Base-by-base conservation (phyloP, 495 filamentous ascomycete species). In the Penicillium roqueforti region DNA sequence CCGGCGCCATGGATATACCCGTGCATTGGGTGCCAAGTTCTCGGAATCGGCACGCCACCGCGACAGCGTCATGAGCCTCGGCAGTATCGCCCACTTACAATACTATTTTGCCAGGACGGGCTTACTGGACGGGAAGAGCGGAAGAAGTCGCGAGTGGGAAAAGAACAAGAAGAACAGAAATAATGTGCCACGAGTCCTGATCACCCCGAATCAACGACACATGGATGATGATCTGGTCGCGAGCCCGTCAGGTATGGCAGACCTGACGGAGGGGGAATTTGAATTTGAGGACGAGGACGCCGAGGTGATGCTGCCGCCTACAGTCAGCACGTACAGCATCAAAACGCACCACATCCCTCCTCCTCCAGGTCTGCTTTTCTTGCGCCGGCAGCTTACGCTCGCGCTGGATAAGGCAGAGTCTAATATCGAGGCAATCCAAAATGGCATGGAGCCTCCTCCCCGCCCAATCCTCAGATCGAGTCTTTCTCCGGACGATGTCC, bases 21-120 rank as follows among this genome's bases (percentile, higher is more conserved):
- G 93, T 47, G 91, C 95, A 0, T 88, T 92, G 68, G 89, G 86
- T 25, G 96, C 88, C 31, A 82, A 89, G 60, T 98, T 98, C 68
- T 87, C 93, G 10, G 86, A 86, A 26, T 97, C 93, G 31, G 93
- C 93, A 47, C 83, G 83, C 57, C 87, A 89, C 40, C 78, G 93
- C 54, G 91, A 97, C 57, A 96, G 91, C 61, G 93, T 98, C 51
- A 84, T 97, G 80, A 96, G 88, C 65, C 72, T 98, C 56, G 93
- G 93, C 22, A 96, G 91, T 65, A 98, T 98, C 61, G 90, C 92
- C 42, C 93, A 98, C 73, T 73, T 98, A 60, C 93, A 98, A 63
- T 96, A 98, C 69, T 98, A 97, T 68, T 98, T 98, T 68, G 92
- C 93, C 34, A 80, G 95, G 46, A 98, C 93, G 3, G 93, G 93